Evolutionary conservation across 1,284 basidiomycete species (phyloP).

Genomic region (Fereydounia khargensis): DNA sequence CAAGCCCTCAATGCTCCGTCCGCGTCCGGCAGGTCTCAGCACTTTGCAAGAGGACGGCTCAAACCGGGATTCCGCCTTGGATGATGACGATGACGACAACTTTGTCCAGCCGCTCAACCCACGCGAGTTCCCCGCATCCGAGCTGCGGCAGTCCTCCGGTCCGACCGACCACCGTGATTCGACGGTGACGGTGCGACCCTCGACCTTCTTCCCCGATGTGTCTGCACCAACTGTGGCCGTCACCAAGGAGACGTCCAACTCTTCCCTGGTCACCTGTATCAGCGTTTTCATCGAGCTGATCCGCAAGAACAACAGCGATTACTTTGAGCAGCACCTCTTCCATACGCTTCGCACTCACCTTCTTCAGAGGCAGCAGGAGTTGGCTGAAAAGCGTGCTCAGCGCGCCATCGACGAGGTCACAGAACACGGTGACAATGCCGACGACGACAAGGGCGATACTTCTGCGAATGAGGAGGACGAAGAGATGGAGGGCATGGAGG

Average conservation of each 20-base stretch:
- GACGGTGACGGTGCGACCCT: conserved; percentile 43
- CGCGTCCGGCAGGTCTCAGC: conserved; percentile 5
- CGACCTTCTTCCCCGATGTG: conserved; percentile 38
- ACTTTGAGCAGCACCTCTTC: conserved; percentile 97
- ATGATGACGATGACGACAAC: conserved; percentile 50
- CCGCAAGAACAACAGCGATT: conserved; percentile 97
- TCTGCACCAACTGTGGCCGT: conserved; percentile 31
- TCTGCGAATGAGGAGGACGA: conserved; percentile 46
- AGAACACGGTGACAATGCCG: neutral
- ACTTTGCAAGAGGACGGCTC: conserved; percentile 14
- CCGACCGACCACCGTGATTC: conserved; percentile 41
- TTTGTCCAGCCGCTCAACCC: conserved; percentile 34
- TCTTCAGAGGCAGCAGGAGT: conserved; percentile 77
- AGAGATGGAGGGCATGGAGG: conserved; percentile 65
- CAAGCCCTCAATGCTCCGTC: conserved; percentile 13
- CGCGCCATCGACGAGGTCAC: conserved; percentile 4
- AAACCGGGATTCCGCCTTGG: conserved; percentile 41
- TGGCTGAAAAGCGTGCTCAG: conserved; percentile 37
- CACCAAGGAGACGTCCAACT: conserved; percentile 71
- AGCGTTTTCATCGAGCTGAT: conserved; percentile 93
- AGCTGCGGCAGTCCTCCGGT: conserved; percentile 13
- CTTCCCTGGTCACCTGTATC: conserved; percentile 82
- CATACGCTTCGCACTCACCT: conserved; percentile 87
- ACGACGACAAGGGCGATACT: conserved; percentile 44
- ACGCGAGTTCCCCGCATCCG: conserved; percentile 35